Percentiles rank a stretch among this genome's conserved stretches.
Evolutionary conservation across 306 rosid species (phyloP).

Genomic region (Corylus americana): DNA sequence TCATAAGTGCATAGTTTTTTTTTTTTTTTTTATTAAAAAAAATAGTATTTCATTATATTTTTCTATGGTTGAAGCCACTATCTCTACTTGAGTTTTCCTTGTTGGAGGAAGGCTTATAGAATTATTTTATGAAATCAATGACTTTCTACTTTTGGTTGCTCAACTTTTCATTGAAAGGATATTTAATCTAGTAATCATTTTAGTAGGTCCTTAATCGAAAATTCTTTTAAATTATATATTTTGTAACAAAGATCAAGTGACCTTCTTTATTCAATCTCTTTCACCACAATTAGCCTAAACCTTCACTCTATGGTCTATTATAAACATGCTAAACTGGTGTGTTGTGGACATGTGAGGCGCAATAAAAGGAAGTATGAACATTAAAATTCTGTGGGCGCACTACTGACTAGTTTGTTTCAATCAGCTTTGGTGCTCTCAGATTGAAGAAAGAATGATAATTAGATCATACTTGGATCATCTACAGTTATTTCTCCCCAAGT

Average conservation of each 20-base stretch:
- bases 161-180: not conserved
- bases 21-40: not conserved
- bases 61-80: not conserved
- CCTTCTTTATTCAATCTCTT: not conserved
- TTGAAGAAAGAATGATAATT: not conserved
- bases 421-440: not conserved
- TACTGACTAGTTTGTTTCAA: not conserved
- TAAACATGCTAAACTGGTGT: not conserved
- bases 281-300: not conserved
- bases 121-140: not conserved
- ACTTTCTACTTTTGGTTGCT: not conserved
- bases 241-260: not conserved
- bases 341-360: not conserved
- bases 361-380: not conserved
- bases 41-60: not conserved
- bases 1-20: conserved; percentile 9
- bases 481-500: not conserved
- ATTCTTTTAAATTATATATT: not conserved
- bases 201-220: not conserved
- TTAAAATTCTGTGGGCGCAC: not conserved
- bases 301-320: not conserved
- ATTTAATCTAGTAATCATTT: conserved; percentile 1
- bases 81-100: not conserved
- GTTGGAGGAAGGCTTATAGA: no score
- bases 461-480: not conserved